These are phyloP conservation scores for Apiotrichum akiyoshidainum DNA, from an alignment of 1,284 basidiomycete species.

Conservation along the genomic window DNA sequence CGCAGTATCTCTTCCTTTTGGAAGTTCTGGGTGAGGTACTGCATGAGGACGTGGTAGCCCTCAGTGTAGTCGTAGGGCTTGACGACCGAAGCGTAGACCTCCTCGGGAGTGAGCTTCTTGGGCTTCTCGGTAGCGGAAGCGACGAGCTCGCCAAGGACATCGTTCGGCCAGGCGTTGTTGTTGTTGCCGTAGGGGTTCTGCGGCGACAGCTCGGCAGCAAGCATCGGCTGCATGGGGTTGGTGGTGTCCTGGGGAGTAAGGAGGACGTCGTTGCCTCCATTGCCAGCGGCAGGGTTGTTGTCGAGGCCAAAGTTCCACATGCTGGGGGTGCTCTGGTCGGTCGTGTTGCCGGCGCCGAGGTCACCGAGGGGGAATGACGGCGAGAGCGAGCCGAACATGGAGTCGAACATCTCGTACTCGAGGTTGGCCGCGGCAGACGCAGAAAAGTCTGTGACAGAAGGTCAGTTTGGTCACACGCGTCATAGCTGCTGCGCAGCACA, in stretches of 20 bases:
- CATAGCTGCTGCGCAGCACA: neutral
- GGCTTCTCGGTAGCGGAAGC: conserved; percentile 1
- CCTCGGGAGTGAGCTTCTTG: conserved; percentile 20
- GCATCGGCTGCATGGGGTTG: conserved; percentile 7
- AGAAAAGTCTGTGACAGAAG: conserved; percentile 12
- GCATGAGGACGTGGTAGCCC: conserved; percentile 91
- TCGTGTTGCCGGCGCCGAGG: conserved; percentile 13
- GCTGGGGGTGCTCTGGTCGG: conserved; percentile 18
- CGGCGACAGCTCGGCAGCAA: conserved; percentile 9
- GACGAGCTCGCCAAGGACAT: conserved; percentile 2
- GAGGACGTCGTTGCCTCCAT: conserved; percentile 5
- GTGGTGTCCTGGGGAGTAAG: conserved; percentile 8
- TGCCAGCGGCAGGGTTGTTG: neutral
- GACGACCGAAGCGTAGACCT: conserved; percentile 20
- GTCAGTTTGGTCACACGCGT: neutral
- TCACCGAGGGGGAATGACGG: conserved; percentile 35
- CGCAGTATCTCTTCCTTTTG: conserved; percentile 93
- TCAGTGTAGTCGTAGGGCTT: conserved; percentile 70
- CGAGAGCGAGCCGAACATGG: conserved; percentile 41
- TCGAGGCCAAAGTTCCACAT: conserved; percentile 22
- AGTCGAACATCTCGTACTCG: conserved; percentile 46
- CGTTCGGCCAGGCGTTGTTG: conserved; percentile 2
- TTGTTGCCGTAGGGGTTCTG: conserved; percentile 8
- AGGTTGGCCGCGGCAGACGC: conserved; percentile 27
- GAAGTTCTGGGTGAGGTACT: conserved; percentile 83